A percentile compares a stretch with the other conserved stretches of the same genome.
Conservation (phyloP, 495 filamentous ascomycete genomes). For the Penicillium goetzii region DNA sequence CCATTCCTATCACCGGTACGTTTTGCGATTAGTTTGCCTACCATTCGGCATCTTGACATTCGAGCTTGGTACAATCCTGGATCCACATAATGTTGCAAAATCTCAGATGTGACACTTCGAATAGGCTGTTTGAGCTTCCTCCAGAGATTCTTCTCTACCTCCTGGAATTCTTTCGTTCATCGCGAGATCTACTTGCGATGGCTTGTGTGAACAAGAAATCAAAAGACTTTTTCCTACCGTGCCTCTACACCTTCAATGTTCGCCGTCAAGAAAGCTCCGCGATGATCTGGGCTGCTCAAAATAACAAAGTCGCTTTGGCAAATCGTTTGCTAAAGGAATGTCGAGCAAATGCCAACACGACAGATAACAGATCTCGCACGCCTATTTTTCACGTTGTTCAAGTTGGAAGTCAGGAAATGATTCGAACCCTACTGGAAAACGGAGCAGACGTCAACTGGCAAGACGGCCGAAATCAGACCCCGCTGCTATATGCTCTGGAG, state of each 20-base stretch:
- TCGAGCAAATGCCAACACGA: background rate
- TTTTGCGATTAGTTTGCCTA: too few species aligned
- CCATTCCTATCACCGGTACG: too few species aligned
- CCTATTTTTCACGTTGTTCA: background rate
- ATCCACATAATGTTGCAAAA: background rate
- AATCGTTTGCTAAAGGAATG: background rate
- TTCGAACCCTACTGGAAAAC: background rate
- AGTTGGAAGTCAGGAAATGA: background rate
- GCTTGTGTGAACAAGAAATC: background rate
- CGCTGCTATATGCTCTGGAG: background rate
- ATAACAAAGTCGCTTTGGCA: background rate
- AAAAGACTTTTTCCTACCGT: background rate
- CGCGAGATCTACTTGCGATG: background rate
- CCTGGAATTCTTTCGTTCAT: background rate
- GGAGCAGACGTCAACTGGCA: background rate
- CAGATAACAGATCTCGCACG: background rate
- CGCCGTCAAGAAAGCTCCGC: background rate
- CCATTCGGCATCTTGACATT: too few species aligned
- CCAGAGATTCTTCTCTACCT: background rate
- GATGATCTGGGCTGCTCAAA: background rate
- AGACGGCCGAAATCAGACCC: background rate
- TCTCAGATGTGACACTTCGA: background rate
- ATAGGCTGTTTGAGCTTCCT: background rate
- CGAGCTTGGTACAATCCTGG: too few species aligned
- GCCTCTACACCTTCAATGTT: constrained; percentile 1